These are phyloP conservation scores for Cenococcum geophilum DNA, from an alignment of 495 filamentous ascomycete genomes.

Conservation along the genomic window DNA sequence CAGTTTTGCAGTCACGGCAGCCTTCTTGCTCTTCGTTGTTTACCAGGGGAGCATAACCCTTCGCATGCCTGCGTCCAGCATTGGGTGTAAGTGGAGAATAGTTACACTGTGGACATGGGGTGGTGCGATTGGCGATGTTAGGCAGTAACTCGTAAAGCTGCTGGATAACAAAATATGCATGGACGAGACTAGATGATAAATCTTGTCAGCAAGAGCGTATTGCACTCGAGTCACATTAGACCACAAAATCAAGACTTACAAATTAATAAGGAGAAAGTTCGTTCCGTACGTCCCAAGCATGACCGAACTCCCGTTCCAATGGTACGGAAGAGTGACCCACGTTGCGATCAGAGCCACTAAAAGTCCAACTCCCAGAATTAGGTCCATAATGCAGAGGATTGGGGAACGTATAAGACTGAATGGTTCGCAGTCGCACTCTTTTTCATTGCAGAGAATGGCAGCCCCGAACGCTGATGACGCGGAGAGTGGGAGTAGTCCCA, in stretches of 20 bases:
- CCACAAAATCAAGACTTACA: constrained; percentile 10
- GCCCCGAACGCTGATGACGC: constrained; percentile 16
- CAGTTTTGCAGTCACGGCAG: neutral
- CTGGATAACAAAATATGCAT: constrained; percentile 11
- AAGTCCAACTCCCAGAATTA: constrained; percentile 6
- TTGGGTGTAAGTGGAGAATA: constrained; percentile 3
- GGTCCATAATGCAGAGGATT: constrained; percentile 11
- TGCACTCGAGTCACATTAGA: neutral
- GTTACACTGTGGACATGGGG: constrained; percentile 18
- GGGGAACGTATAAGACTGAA: constrained; percentile 14
- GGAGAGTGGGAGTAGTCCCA: constrained; percentile 19
- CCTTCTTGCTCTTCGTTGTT: constrained; percentile 3
- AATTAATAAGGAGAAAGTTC: constrained; percentile 16
- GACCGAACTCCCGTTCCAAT: neutral
- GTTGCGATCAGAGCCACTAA: constrained; percentile 16
- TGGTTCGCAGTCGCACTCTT: constrained; percentile 11
- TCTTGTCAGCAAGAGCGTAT: too few relatives aligned
- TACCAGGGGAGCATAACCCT: constrained; percentile 18
- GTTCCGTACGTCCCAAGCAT: constrained; percentile 25
- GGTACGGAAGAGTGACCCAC: constrained; percentile 5
- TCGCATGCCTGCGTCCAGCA: neutral
- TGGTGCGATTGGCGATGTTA: neutral
- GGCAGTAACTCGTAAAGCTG: constrained; percentile 3
- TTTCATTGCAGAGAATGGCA: constrained; percentile 14
- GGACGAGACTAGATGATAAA: constrained; percentile 11